Evolutionary conservation across 139 green algal species (phyloP), one percentile per base, ranked within the genome.

Genomic region (Ulvella scutata): DNA sequence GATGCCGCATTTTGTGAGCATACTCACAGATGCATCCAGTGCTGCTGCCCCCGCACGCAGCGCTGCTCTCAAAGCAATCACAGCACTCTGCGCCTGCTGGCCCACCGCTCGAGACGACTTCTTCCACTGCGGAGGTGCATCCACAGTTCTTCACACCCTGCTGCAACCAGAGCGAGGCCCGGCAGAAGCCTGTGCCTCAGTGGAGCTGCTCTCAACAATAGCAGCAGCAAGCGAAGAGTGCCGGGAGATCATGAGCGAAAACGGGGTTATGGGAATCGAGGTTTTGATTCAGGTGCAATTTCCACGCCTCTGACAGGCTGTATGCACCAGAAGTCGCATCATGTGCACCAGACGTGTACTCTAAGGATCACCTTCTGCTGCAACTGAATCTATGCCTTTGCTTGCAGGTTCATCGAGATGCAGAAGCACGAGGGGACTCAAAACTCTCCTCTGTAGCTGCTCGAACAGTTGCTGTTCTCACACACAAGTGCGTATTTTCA

Each of bases 401-500:
- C n/a, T n/a, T n/a, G n/a, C n/a, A n/a, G n/a, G n/a, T n/a, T n/a
- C 51, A 67, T 67, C 51, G 51, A 36, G 51, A 67, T 67, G 51
- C 51, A 67, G 51, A 67, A 7, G 51, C 51, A 26, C 51, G 51
- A 67, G 51, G 51, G 33, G 51, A 67, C 51, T 36, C 51, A 67
- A 26, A n/a, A n/a, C 51, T 67, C 51, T n/a, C 51, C 20, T 31
- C 9, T 2, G 51, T 26, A 36, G 51, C 51, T 36, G 1, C 17
- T 67, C 17, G 2, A n/a, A 67, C 51, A 10, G 7, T 67, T 9
- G 51, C 51, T 59, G 40, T 59, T 17, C 13, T 17, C 40, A 17
- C 40, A 13, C 40, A 59, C 40, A 59, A 59, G 40, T 59, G 40
- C 40, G 17, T 17, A 59, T 59, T 59, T 59, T 13, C n/a, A n/a